Percentiles rank a stretch among this genome's conserved stretches.
These are phyloP conservation scores for Quercus rubra DNA, from an alignment of 306 rosid species.

Conservation along the genomic window DNA sequence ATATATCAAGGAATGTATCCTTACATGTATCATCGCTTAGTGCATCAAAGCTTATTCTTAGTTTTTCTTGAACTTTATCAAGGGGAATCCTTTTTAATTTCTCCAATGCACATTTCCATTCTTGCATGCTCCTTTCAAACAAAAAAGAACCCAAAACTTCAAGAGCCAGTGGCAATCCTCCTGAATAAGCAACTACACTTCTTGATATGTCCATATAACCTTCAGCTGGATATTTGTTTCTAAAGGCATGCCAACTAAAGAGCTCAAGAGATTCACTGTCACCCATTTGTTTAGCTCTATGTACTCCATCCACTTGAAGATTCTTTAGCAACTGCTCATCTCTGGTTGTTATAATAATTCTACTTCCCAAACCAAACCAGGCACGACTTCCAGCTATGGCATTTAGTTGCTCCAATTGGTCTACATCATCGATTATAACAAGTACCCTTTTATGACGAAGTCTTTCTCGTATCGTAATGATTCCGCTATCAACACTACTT, in stretches of 20 bases:
- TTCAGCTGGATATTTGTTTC: fast-evolving
- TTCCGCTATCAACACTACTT: background rate
- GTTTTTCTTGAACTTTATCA: background rate
- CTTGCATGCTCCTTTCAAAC: background rate
- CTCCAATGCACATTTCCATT: background rate
- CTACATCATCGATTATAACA: background rate
- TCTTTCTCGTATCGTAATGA: background rate
- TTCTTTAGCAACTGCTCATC: background rate
- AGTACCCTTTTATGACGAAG: background rate
- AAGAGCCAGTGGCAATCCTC: background rate
- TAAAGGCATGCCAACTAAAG: background rate
- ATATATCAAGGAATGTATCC: background rate
- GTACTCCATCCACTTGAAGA: background rate
- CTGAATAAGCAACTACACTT: no score
- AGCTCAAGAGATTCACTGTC: background rate
- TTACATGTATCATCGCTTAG: background rate
- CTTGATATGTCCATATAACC: background rate
- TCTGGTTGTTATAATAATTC: background rate
- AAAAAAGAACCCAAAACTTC: background rate
- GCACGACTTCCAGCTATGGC: background rate
- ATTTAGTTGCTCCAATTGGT: background rate
- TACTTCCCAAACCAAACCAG: background rate
- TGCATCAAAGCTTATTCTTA: background rate
- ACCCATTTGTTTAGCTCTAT: background rate
- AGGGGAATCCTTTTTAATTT: background rate